Evolutionary conservation across 129 eudicot species (phyloP), one percentile per base, ranked within the genome.

Genomic region (Artemisia annua): DNA sequence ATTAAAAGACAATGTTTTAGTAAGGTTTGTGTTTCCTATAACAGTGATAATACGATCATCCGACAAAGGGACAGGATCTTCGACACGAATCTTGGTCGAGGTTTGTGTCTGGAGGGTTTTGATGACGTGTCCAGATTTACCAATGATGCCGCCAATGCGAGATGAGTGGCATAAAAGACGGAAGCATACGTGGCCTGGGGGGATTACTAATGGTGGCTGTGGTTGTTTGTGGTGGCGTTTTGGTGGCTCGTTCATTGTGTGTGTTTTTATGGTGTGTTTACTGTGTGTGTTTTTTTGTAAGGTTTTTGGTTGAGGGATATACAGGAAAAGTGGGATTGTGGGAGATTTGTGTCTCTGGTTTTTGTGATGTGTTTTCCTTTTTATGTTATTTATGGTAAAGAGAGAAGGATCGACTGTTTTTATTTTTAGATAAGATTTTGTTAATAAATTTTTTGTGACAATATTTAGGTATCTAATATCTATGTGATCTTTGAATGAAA

Each of bases 131-230:
- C 98, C 98, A 49, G 92, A 78, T 49, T 86, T 90, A 0, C 98
- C 98, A 19, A 90, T 90, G 55, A 94, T 78, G 8, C 86, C 93
- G 55, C 97, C 96, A 71, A 94, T 66, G 59, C 85, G 89, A 0
- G 98, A 87, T 6, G 86, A 83, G 66, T 86, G 97, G 80, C 96
- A 87, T 79, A 92, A 90, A 46, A 92, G 74, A 8, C 91, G 89
- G 81, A 92, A 80, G 24, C 74, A 52, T 20, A 70, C 78, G 77
- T 78, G 56, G 50, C 88, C 87, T 28, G 83, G 20, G 3, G 85
- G 84, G 72, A 86, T 64, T 50, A 15, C 2, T 11, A 75, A 75
- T 2, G 84, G 85, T 17, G 87, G 66, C 1, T 60, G 79, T 4
- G 84, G 81, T 10, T 63, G 76, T 49, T 49, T 73, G 24, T 56